These are phyloP conservation scores for Fusarium sp. DNA, from an alignment of 2,329 filamentous ascomycete genomes.

Conservation along the genomic window DNA sequence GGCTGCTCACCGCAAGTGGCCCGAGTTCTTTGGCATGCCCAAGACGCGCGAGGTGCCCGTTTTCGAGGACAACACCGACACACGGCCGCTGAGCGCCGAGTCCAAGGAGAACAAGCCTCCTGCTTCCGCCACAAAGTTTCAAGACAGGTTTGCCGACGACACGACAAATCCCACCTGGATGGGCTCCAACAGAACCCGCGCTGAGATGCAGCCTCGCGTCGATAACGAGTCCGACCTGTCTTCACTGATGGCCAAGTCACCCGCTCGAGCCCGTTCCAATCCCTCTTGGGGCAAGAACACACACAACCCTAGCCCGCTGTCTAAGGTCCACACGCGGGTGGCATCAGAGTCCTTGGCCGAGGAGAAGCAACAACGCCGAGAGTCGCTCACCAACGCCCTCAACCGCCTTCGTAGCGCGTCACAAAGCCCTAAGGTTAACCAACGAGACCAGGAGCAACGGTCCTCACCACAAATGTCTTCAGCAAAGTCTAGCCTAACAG, in stretches of 20 bases:
- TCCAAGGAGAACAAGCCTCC: slow-evolving; percentile 59
- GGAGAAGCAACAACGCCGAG: slow-evolving; percentile 39
- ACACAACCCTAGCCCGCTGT: slow-evolving; percentile 51
- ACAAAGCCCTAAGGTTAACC: slow-evolving; percentile 42
- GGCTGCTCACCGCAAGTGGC: slow-evolving; percentile 59
- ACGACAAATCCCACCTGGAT: slow-evolving; percentile 53
- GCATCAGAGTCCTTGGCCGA: slow-evolving; percentile 43
- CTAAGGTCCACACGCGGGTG: slow-evolving; percentile 48
- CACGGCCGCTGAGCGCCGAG: slow-evolving; percentile 48
- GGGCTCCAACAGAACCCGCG: slow-evolving; percentile 53
- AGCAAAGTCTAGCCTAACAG: slow-evolving; percentile 53
- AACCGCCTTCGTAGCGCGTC: slow-evolving; percentile 50
- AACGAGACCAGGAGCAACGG: slow-evolving; percentile 36
- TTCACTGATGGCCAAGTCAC: slow-evolving; percentile 53
- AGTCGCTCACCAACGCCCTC: slow-evolving; percentile 48
- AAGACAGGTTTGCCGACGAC: slow-evolving; percentile 53
- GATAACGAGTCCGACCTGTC: slow-evolving; percentile 62
- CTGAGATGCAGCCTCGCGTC: slow-evolving; percentile 63
- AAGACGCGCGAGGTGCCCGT: slow-evolving; percentile 44
- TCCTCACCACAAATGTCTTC: slow-evolving; percentile 50
- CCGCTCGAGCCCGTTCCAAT: slow-evolving; percentile 42
- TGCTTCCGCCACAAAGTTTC: slow-evolving; percentile 44
- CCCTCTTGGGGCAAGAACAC: slow-evolving; percentile 41
- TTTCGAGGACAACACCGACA: slow-evolving; percentile 48
- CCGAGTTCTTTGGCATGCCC: slow-evolving; percentile 58